Conservation (phyloP, 1,284 basidiomycete genomes). For the Ganoderma lucidum region DNA sequence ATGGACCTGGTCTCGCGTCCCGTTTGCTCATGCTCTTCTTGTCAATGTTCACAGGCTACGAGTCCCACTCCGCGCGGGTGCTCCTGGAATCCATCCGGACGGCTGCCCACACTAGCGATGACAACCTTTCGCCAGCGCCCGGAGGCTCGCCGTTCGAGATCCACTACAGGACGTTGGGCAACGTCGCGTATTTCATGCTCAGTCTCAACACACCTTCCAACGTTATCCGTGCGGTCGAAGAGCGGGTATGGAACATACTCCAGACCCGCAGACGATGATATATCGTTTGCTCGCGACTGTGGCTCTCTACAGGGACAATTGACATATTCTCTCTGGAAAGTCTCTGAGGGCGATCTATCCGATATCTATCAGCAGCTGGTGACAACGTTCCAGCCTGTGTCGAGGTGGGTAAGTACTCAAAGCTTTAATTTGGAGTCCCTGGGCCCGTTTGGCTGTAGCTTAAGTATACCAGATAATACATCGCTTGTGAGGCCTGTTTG, state of each 20-base stretch:
- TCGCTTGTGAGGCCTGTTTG: too few species aligned
- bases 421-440: too few species aligned
- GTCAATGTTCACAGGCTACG: constrained; percentile 64
- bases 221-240: constrained; percentile 66
- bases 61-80: constrained; percentile 74
- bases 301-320: too few species aligned
- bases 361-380: too few species aligned
- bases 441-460: too few species aligned
- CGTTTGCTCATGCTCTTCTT: constrained; percentile 8
- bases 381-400: too few species aligned
- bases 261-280: background rate
- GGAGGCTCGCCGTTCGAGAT: constrained; percentile 74
- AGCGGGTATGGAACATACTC: constrained; percentile 57
- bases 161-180: constrained; percentile 90
- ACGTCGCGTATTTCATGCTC: constrained; percentile 95
- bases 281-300: too few species aligned
- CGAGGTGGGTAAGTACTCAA: too few species aligned
- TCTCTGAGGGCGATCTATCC: too few species aligned
- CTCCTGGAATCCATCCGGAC: constrained; percentile 60
- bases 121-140: constrained; percentile 52
- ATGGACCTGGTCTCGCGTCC: background rate
- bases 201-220: constrained; percentile 78
- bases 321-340: too few species aligned
- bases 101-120: constrained; percentile 32
- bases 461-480: too few species aligned